Evolutionary conservation across 805 yeast genomes (phyloP).

Genomic region (Priceomyces haplophilus): DNA sequence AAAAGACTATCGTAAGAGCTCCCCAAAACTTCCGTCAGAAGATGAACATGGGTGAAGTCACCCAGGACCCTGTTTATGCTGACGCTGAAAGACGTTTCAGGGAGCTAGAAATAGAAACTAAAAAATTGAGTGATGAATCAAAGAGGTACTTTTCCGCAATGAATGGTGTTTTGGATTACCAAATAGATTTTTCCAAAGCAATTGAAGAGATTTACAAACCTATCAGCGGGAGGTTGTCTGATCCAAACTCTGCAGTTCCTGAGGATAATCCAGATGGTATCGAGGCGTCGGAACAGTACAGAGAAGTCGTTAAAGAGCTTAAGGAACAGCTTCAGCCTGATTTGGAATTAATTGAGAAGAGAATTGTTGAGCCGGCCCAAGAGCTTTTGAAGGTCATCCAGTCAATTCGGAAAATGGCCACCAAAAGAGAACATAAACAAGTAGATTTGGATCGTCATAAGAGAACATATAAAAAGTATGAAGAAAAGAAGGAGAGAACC

Average conservation of each 20-base stretch:
- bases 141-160: conserved; percentile 88
- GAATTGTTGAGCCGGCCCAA: conserved; percentile 88
- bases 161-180: conserved; percentile 89
- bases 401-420: conserved; percentile 86
- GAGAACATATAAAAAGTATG: conserved; percentile 65
- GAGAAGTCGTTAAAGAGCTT: conserved; percentile 81
- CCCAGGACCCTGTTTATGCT: conserved; percentile 76
- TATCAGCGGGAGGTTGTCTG: conserved; percentile 86
- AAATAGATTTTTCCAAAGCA: conserved; percentile 91
- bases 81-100: conserved; percentile 97
- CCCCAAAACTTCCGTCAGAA: conserved; percentile 91
- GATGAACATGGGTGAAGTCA: conserved; percentile 72
- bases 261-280: conserved; percentile 98
- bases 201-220: conserved; percentile 97
- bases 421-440: conserved; percentile 93
- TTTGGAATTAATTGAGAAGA: conserved; percentile 82
- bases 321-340: conserved; percentile 89
- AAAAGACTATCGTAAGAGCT: conserved; percentile 77
- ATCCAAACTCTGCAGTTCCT: conserved; percentile 78
- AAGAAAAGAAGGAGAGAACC: conserved; percentile 77
- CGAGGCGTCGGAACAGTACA: conserved; percentile 87
- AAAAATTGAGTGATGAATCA: conserved; percentile 84
- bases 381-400: conserved; percentile 81
- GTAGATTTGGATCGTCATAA: conserved; percentile 87
- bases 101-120: conserved; percentile 86